Evolutionary conservation across 1,284 basidiomycete species (phyloP).

Genomic region (Apiotrichum porosum): DNA sequence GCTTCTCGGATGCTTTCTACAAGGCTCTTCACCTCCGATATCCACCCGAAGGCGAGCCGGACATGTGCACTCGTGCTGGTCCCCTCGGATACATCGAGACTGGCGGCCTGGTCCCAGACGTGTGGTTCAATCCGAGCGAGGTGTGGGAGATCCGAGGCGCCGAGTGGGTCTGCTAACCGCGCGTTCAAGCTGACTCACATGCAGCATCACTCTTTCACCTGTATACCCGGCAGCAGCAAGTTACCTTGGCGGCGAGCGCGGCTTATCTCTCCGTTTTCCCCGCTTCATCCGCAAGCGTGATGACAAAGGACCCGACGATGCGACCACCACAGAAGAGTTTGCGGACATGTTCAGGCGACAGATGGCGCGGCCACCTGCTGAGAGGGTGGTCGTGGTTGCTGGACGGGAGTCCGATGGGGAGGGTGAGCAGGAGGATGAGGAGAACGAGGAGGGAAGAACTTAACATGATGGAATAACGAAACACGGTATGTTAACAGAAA

Average conservation of each 20-base stretch:
- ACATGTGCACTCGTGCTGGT: slow-evolving; percentile 58
- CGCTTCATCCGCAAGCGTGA: slow-evolving; percentile 54
- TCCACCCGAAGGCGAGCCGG: slow-evolving; percentile 55
- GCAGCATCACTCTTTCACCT: slow-evolving; percentile 78
- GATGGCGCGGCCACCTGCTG: slow-evolving; percentile 31
- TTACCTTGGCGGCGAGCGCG: slow-evolving; percentile 62
- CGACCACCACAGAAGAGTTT: slow-evolving; percentile 56
- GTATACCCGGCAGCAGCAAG: slow-evolving; percentile 76
- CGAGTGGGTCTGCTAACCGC: slow-evolving; percentile 56
- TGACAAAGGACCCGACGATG: slow-evolving; percentile 55
- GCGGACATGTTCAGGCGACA: slow-evolving; percentile 65
- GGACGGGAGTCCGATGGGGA: slow-evolving; percentile 17
- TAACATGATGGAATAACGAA: too few species aligned
- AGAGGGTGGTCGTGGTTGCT: slow-evolving; percentile 47
- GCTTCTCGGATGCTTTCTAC: slow-evolving; percentile 85
- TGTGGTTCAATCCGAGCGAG: slow-evolving; percentile 79
- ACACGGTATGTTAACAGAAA: too few species aligned
- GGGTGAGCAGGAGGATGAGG: slow-evolving; percentile 7
- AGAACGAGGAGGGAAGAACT: too few species aligned
- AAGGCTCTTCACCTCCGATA: slow-evolving; percentile 67
- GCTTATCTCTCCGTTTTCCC: slow-evolving; percentile 61
- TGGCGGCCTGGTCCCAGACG: slow-evolving; percentile 70
- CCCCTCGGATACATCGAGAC: slow-evolving; percentile 64
- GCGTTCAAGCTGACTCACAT: neutral
- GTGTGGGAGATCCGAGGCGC: slow-evolving; percentile 91